Conservation (phyloP, 1,139 yeast genomes). For the Pichia inconspicua region DNA sequence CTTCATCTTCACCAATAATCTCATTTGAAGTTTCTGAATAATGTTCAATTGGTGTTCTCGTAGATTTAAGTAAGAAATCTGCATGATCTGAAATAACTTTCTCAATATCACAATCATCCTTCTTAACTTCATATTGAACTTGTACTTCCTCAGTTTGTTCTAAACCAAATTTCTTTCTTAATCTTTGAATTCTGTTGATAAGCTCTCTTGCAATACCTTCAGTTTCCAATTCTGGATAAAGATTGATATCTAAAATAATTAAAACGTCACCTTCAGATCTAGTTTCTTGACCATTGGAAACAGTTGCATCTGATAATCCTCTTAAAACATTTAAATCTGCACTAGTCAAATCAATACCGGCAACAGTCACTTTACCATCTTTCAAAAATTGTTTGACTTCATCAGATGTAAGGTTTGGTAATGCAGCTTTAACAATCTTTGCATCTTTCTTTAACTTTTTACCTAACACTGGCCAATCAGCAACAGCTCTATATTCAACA, state of each 20-base stretch:
- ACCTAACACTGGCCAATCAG: constrained; percentile 98
- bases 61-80: constrained; percentile 66
- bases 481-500: constrained; percentile 88
- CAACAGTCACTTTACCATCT: constrained; percentile 72
- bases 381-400: constrained; percentile 73
- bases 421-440: constrained; percentile 87
- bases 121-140: constrained; percentile 71
- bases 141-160: constrained; percentile 91
- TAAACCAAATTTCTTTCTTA: constrained; percentile 93
- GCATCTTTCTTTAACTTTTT: constrained; percentile 93
- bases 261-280: constrained; percentile 86
- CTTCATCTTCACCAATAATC: constrained; percentile 83
- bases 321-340: constrained; percentile 90
- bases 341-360: constrained; percentile 75
- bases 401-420: constrained; percentile 71
- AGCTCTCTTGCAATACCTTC: constrained; percentile 97
- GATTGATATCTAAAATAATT: constrained; percentile 78
- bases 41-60: constrained; percentile 53
- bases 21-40: constrained; percentile 35
- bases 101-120: constrained; percentile 58
- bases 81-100: constrained; percentile 56
- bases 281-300: constrained; percentile 67
- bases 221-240: constrained; percentile 80
- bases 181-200: constrained; percentile 93
- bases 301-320: constrained; percentile 65